Base-by-base conservation (phyloP, 2,329 filamentous ascomycete species). In the Pyrenophora teres region DNA sequence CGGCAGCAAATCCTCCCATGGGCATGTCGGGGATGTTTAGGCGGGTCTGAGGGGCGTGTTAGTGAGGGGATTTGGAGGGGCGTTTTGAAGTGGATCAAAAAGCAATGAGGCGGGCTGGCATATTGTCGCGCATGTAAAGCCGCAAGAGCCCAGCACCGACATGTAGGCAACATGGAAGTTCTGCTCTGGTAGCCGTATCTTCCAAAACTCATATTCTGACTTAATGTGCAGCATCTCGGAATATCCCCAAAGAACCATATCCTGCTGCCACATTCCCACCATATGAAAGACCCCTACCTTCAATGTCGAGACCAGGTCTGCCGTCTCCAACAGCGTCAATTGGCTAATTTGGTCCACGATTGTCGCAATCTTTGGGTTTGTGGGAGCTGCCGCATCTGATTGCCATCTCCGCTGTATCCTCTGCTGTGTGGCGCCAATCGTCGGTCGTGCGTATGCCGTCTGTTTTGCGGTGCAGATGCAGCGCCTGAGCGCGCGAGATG, bases 301-400 rank as follows among this genome's bases (percentile, higher is more conserved):
- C 74, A 99, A 81, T 77, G 87, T 91, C 47, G 92, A 87, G 47
- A 99, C 94, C 54, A 99, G 82, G 74, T 97, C 94, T 52, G 95
- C 93, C 33, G 94, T 99, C 84, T 99, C 95, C 69, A 99, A 80
- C 52, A 99, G 83, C 38, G 92, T 99, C 84, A 99, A 88, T 84
- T 94, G 87, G 79, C 93, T 96, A 77, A 99, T 99, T 79, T 99
- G 92, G 76, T 99, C 92, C 71, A 99, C 94, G 71, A 99, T 99
- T 54, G 84, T 85, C 66, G 87, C 78, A 69, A 99, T 96, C 84
- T 99, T 99, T 59, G 94, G 92, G 78, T 90, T 96, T 57, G 80
- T 77, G 67, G 83, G 75, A 50, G 74, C 71, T 48, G 81, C 80
- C 43, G 83, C 86, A 49, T 92, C 89, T 58, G 91, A 93, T 77